Percentiles rank a stretch among this genome's conserved stretches.
Conservation (phyloP, 2,329 filamentous ascomycete genomes). For the Chrysoporthe cubensis region DNA sequence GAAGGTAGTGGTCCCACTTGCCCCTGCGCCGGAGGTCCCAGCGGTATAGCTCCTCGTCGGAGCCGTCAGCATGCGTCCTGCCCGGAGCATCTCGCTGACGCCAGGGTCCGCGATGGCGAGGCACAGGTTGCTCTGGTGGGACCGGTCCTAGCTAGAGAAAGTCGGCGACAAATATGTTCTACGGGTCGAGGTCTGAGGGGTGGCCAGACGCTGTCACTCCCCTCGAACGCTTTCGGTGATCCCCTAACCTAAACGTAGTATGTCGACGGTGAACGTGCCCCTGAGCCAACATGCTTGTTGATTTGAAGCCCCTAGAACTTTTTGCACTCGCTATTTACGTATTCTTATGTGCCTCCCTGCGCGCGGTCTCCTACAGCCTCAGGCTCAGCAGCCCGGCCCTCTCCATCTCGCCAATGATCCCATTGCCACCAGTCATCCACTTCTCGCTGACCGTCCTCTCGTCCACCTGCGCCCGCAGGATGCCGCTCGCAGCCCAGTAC, state of each 20-base stretch:
- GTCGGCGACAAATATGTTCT: no score
- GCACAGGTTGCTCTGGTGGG: no score
- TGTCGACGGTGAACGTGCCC: not conserved
- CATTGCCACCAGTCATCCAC: conserved; percentile 81
- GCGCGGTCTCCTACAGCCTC: conserved; percentile 40
- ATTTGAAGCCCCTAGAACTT: not conserved
- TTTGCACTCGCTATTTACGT: not conserved
- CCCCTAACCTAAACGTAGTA: not conserved
- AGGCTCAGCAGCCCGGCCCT: conserved; percentile 59
- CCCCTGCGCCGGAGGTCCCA: no score
- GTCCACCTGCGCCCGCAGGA: conserved; percentile 72
- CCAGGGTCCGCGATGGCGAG: no score
- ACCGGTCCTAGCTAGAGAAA: no score
- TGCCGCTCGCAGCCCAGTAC: conserved; percentile 88
- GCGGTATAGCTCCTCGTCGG: no score
- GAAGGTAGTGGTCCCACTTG: no score
- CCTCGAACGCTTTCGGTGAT: no score
- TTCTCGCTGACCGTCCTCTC: conserved; percentile 76
- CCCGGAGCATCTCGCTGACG: no score
- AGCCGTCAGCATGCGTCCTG: no score
- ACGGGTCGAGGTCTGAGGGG: no score
- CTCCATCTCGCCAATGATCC: conserved; percentile 86
- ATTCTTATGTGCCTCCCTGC: not conserved
- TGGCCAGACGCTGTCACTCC: no score
- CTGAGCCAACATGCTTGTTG: not conserved